phyloP scores from a whole-genome alignment of 192 early-diverging fungal genomes.

The Gaertneriomyces sp. region DNA sequence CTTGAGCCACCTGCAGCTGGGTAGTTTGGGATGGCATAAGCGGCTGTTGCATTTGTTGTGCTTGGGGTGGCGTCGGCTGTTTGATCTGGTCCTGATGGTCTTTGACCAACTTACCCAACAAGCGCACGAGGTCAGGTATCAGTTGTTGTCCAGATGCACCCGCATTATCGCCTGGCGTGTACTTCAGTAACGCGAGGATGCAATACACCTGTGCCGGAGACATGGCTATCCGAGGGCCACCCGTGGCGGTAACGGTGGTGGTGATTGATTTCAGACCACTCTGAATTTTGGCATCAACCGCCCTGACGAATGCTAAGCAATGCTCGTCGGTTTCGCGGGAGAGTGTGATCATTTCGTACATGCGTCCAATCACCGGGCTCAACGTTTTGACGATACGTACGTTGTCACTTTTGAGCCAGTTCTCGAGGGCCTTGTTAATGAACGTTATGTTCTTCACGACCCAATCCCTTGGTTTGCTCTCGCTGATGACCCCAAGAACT shows the following conservation, averaged over 20 bases:
- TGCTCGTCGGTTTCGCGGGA: slow-evolving; percentile 18
- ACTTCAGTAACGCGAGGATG: slow-evolving; percentile 18
- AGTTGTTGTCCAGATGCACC: slow-evolving; percentile 37
- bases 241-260: slow-evolving; percentile 7
- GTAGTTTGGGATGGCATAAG: too few species aligned
- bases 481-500: slow-evolving; percentile 59
- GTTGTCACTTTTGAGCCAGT: slow-evolving; percentile 73
- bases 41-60: too few species aligned
- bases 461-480: slow-evolving; percentile 61
- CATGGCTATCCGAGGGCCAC: slow-evolving; percentile 6
- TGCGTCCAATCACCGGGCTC: slow-evolving; percentile 64
- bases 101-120: slow-evolving; percentile 79
- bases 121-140: slow-evolving; percentile 74
- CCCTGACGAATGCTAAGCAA: slow-evolving; percentile 30
- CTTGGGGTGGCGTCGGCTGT: slow-evolving; percentile 22
- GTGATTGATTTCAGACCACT: slow-evolving; percentile 28
- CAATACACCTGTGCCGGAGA: slow-evolving; percentile 27
- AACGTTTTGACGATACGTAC: slow-evolving; percentile 67
- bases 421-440: slow-evolving; percentile 64
- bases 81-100: slow-evolving; percentile 57
- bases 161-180: slow-evolving; percentile 1
- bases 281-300: slow-evolving; percentile 35
- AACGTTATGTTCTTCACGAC: slow-evolving; percentile 59
- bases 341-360: slow-evolving; percentile 54
- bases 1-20: too few species aligned